A percentile compares a stretch with the other conserved stretches of the same genome.
These are phyloP conservation scores for Lasiosphaeris hirsuta DNA, from an alignment of 495 filamentous ascomycete species.

Conservation along the genomic window DNA sequence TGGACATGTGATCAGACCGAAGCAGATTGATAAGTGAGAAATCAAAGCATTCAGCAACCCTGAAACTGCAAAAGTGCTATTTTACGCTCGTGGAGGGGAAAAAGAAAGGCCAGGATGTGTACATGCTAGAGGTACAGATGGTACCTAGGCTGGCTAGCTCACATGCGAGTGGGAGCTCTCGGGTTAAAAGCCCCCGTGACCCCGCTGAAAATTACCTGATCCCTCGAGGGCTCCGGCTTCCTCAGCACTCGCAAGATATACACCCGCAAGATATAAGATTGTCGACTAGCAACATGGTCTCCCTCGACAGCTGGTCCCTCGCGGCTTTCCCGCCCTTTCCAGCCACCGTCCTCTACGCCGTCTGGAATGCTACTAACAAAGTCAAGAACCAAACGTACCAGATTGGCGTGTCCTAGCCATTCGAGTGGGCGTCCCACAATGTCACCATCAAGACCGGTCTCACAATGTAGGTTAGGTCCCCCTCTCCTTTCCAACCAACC, in stretches of 20 bases:
- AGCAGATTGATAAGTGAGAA: no score
- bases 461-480: constrained; percentile 2
- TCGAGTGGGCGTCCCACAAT: constrained; percentile 17
- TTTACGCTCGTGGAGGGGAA: no score
- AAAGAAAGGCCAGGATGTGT: no score
- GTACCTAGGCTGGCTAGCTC: no score
- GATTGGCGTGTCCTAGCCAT: constrained; percentile 23
- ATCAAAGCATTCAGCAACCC: no score
- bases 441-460: constrained; percentile 15
- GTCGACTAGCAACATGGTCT: constrained; percentile 1
- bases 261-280: background rate
- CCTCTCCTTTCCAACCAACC: no score
- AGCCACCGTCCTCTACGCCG: constrained; percentile 13
- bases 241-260: background rate
- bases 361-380: constrained; percentile 23
- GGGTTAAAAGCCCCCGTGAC: constrained; percentile 4
- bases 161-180: no score
- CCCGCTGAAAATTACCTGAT: background rate
- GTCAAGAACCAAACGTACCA: constrained; percentile 20
- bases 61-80: no score
- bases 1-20: no score
- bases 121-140: no score
- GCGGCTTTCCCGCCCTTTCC: constrained; percentile 21
- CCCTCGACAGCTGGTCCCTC: constrained; percentile 18
- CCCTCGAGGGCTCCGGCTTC: background rate